These are phyloP conservation scores for Antitrichia curtipendula DNA, from an alignment of 225 moss, liverwort and hornwort species.

Conservation along the genomic window DNA sequence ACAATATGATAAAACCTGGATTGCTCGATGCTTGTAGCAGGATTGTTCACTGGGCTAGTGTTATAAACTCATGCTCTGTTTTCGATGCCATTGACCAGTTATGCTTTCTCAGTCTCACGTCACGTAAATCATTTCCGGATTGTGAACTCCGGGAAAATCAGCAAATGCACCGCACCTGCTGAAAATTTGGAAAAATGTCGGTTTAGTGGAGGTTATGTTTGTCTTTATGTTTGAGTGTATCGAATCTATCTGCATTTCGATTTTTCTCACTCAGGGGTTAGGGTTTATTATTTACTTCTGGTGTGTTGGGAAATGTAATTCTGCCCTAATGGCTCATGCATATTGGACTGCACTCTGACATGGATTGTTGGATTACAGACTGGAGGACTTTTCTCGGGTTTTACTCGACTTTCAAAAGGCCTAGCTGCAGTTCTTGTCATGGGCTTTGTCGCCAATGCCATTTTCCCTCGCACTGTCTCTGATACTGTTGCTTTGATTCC, in stretches of 20 bases:
- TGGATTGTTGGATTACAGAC: conserved; percentile 8
- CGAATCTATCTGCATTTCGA: not conserved
- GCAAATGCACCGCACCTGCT: not conserved
- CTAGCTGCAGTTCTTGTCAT: conserved; percentile 49
- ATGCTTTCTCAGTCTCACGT: not conserved
- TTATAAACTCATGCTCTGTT: not conserved
- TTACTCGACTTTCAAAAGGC: conserved; percentile 67
- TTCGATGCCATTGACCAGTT: not conserved
- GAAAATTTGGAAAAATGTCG: not conserved
- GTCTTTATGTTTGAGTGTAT: not conserved
- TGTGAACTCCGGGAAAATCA: not conserved
- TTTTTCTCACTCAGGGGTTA: not conserved
- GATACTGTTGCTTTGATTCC: conserved; percentile 60
- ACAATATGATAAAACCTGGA: not conserved
- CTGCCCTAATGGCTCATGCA: not conserved
- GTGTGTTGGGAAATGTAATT: not conserved
- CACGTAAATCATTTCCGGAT: not conserved
- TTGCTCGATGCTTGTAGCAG: not conserved
- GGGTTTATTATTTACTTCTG: not conserved
- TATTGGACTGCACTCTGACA: not conserved
- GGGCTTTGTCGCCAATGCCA: conserved; percentile 34
- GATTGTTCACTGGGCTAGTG: not conserved
- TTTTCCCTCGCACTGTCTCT: conserved; percentile 30
- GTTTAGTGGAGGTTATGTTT: not conserved
- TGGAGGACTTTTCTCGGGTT: conserved; percentile 29